Evolutionary conservation across 2,329 filamentous ascomycete genomes (phyloP).

Genomic region (Monilinia fructigena): DNA sequence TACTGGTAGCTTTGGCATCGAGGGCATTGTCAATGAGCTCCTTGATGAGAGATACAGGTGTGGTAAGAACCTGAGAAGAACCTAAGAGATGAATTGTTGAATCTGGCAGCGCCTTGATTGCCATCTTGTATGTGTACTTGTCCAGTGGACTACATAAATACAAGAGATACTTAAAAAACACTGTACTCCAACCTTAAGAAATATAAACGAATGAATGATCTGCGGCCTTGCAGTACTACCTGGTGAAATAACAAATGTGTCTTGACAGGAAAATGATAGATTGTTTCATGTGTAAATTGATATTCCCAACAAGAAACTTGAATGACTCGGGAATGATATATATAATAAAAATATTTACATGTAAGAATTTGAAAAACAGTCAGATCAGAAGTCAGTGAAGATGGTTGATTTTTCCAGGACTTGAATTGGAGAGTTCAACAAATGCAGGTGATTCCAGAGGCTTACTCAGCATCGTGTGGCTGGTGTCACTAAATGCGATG

Average conservation of each 20-base stretch:
- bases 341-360: conserved; percentile 1
- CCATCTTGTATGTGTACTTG: conserved; percentile 32
- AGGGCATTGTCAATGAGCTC: conserved; percentile 77
- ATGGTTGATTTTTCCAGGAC: background rate
- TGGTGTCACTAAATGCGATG: background rate
- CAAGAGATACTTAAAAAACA: background rate
- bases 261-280: background rate
- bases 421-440: too few species aligned
- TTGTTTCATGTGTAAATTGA: background rate
- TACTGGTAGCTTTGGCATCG: conserved; percentile 65
- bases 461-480: conserved; percentile 11
- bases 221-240: conserved; percentile 4
- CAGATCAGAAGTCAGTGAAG: background rate
- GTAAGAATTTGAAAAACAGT: background rate
- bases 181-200: background rate
- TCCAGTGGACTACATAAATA: background rate
- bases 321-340: background rate
- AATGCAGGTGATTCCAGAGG: too few species aligned
- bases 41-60: conserved; percentile 64
- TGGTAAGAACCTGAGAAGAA: conserved; percentile 59
- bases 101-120: conserved; percentile 49
- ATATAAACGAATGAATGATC: background rate
- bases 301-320: background rate
- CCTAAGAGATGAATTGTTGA: conserved; percentile 56
- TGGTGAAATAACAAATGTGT: background rate